phyloP scores from a whole-genome alignment of 768 basidiomycete species.

The Symmetrospora coprosmae region DNA sequence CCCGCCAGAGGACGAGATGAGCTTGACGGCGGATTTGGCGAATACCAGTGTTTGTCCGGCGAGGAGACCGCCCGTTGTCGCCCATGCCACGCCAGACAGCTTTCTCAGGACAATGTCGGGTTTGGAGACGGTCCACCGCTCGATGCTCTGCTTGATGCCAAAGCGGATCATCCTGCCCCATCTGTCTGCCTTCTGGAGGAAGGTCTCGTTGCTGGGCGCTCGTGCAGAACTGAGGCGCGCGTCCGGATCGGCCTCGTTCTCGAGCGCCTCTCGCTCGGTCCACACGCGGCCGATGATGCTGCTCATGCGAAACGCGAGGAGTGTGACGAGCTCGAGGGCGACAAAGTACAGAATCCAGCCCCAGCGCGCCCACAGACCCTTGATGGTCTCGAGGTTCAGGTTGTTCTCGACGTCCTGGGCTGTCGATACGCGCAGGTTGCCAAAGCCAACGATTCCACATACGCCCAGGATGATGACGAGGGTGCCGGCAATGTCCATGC shows the following conservation, averaged over 20 bases:
- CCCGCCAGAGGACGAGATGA: slow-evolving; percentile 54
- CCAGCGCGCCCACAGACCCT: slow-evolving; percentile 65
- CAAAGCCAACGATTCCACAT: slow-evolving; percentile 30
- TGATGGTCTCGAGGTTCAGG: slow-evolving; percentile 56
- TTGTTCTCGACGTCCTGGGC: slow-evolving; percentile 55
- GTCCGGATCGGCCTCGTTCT: slow-evolving; percentile 5
- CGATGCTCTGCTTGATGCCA: not conserved
- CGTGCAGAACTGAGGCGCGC: not conserved
- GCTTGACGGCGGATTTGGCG: slow-evolving; percentile 57
- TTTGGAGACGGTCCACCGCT: slow-evolving; percentile 19
- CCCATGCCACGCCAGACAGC: slow-evolving; percentile 87
- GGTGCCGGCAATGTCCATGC: slow-evolving; percentile 74
- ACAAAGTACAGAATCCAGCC: slow-evolving; percentile 90
- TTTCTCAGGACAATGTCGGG: slow-evolving; percentile 68
- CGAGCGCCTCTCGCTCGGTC: slow-evolving; percentile 43
- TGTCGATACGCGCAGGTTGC: slow-evolving; percentile 52
- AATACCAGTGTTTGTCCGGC: slow-evolving; percentile 83
- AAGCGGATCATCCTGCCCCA: slow-evolving; percentile 63
- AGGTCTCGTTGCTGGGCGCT: not conserved
- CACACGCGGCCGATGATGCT: slow-evolving; percentile 37
- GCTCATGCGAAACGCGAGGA: slow-evolving; percentile 35
- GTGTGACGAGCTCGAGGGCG: slow-evolving; percentile 55
- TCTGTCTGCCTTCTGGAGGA: slow-evolving; percentile 45
- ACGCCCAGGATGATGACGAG: slow-evolving; percentile 69
- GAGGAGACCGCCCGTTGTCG: slow-evolving; percentile 76